Evolutionary conservation across 2,329 filamentous ascomycete species (phyloP), one percentile per base, ranked within the genome.

Genomic region (Fusarium camptoceras): DNA sequence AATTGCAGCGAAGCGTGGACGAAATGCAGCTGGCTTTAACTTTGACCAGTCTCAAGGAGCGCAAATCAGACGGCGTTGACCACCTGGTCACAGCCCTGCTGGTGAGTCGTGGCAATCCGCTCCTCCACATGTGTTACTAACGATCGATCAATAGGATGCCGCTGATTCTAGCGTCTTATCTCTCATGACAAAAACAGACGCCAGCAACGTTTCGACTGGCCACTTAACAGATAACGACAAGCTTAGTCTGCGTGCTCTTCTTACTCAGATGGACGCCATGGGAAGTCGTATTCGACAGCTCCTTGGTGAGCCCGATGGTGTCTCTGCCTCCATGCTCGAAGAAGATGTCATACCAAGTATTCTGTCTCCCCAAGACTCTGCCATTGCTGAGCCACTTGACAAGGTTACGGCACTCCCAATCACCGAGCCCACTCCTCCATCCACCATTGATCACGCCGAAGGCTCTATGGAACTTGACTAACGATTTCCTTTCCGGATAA

Each of bases 21-120:
- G 88, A 92, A 77, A 86, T 91, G 75, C 90, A 92, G 75, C 86
- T 89, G 44, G 90, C 89, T 7, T 83, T 93, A 64, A 89, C 88
- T 64, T 83, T 94, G 31, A 83, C 86, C 46, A 85, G 87, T 66
- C 81, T 93, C 49, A 83, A 83, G 57, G 83, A 84, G 69, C 82
- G 84, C 66, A 79, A 80, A 55, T 83, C 85, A 25, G 81, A 87
- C 51, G 81, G 83, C 31, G 76, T 89, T 51, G 81, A 84, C 60
- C 82, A 82, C 51, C 84, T 93, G 61, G 83, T 90, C 55, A 83
- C 87, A 64, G 84, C 87, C 55, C 83, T 93, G 68, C 83, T 92
- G 69, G 90, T 92, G 82, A 83, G 89, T 86, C 31, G 25, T 55
- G 30, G 42, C 34, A 42, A 50, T 53, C 27, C 25, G 10, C 24